Conservation (phyloP, 495 filamentous ascomycete genomes). For the Aspergillus egyptiacus region DNA sequence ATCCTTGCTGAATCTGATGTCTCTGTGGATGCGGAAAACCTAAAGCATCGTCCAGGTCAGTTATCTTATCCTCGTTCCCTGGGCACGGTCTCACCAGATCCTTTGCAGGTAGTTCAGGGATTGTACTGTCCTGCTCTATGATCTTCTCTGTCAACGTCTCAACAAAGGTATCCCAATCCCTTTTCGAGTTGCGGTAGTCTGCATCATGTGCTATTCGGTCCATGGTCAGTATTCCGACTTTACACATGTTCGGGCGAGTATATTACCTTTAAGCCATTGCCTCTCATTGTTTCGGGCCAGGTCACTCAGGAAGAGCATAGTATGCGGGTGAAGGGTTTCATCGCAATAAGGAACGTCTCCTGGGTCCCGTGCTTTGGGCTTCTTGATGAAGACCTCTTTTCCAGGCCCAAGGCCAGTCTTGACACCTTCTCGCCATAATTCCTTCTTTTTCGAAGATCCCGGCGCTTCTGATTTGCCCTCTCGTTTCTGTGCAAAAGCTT, state of each 20-base stretch:
- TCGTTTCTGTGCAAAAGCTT: neutral
- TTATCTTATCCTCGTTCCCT: neutral
- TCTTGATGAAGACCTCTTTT: constrained; percentile 60
- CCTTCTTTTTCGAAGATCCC: constrained; percentile 35
- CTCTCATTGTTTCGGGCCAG: constrained; percentile 73
- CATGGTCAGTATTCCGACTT: constrained; percentile 9
- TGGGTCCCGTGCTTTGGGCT: constrained; percentile 61
- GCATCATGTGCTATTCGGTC: constrained; percentile 56
- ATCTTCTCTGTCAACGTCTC: constrained; percentile 64
- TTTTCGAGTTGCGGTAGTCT: constrained; percentile 68
- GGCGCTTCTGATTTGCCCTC: constrained; percentile 6
- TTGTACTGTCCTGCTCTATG: constrained; percentile 62
- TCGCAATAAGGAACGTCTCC: constrained; percentile 63
- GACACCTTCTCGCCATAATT: constrained; percentile 54
- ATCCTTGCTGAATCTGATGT: constrained; percentile 71
- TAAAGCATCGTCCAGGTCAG: constrained; percentile 22
- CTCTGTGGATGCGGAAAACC: constrained; percentile 81
- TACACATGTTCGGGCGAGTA: neutral
- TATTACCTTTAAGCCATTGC: constrained; percentile 69
- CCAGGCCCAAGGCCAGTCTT: constrained; percentile 54
- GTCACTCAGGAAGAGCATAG: constrained; percentile 68
- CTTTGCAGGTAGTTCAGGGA: constrained; percentile 76
- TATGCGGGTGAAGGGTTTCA: constrained; percentile 72
- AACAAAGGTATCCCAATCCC: constrained; percentile 73
- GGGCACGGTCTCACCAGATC: constrained; percentile 55